Percentiles rank a stretch among this genome's conserved stretches.
These are phyloP conservation scores for Asterionellopsis glacialis DNA, from an alignment of 108 stramenopile species.

Conservation along the genomic window DNA sequence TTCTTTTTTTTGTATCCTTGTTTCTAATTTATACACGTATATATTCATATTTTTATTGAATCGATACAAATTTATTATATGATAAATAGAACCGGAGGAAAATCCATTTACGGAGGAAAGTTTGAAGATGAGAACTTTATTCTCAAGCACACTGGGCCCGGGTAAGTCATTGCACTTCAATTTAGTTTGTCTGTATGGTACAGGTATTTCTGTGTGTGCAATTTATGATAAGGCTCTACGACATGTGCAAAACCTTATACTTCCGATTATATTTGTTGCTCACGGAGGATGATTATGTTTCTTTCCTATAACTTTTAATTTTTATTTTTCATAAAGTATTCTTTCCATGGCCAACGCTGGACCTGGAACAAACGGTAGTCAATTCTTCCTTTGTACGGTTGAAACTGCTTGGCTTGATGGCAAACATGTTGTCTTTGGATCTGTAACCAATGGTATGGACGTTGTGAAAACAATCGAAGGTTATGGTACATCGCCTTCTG, in stretches of 20 bases:
- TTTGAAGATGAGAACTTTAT: conserved; percentile 95
- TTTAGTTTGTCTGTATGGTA: conserved; percentile 22
- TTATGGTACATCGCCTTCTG: conserved; percentile 42
- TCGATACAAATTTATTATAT: no score
- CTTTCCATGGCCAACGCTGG: conserved; percentile 95
- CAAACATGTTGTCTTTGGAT: conserved; percentile 96
- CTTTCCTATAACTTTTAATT: no score
- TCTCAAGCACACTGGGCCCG: conserved; percentile 76
- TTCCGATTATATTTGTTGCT: no score
- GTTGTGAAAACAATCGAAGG: conserved; percentile 95
- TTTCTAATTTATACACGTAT: no score
- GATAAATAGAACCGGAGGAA: conserved; percentile 45
- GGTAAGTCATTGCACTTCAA: conserved; percentile 29
- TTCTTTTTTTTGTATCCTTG: no score
- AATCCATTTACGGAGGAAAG: conserved; percentile 89
- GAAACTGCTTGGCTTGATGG: conserved; percentile 92
- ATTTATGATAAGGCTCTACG: no score
- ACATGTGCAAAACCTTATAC: no score
- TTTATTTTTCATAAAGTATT: conserved; percentile 38
- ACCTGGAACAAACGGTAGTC: conserved; percentile 86
- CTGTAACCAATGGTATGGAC: conserved; percentile 83
- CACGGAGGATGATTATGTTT: no score
- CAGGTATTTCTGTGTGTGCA: no score
- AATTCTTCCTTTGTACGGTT: conserved; percentile 96
- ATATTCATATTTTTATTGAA: no score